Base-by-base conservation (phyloP, 352 stramenopile species). In the Globisporangium cylindrosporum region DNA sequence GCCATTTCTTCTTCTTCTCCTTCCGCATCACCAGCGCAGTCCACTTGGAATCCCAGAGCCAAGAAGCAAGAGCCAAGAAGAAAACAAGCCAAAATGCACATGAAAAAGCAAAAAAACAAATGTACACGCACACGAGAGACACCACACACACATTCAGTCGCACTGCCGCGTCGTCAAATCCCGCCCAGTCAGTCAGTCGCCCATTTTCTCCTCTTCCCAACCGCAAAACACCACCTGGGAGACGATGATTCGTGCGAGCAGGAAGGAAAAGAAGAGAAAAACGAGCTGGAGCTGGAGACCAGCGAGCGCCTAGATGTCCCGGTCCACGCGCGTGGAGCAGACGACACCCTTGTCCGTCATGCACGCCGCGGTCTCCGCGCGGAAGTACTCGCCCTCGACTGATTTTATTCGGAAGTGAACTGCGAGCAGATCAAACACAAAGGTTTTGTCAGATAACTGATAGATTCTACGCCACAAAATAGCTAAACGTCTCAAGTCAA, bases 391-490 rank as follows among this genome's bases (percentile, higher is more conserved):
- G 76, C 85, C 85, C 27, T 92, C 83, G 62, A 74, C 82, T 62
- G 82, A 81, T 71, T 93, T 95, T 91, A 92, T 91, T 71, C 86
- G 73, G 70, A 92, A 93, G 67, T 81, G 77, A 72, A 95, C 87
- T 95, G 74, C 24, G 10, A 75, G 46, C 43, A 22, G 49, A 59
- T 51, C 25, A 59, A 70, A 41, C 5, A 32, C 64, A 67, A 14
- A 46, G n/a, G 55, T 1, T 24, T 41, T 34, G 9, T 59, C 25
- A 57, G 36, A 58, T n/a, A 58, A 38, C 20, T 9, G n/a, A 36
- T 25, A 9, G 4, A 24, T 20, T 27, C 14, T 10, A 53, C 29
- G 2, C 24, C 24, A 24, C 32, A 58, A 22, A 58, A 58, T 32
- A 32, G 27, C 27, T 32, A 32, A 32, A 32, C 27, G 27, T 32